Percentiles rank a stretch among this genome's conserved stretches.
These are phyloP conservation scores for Talaromyces liani DNA, from an alignment of 495 filamentous ascomycete genomes.

Conservation along the genomic window DNA sequence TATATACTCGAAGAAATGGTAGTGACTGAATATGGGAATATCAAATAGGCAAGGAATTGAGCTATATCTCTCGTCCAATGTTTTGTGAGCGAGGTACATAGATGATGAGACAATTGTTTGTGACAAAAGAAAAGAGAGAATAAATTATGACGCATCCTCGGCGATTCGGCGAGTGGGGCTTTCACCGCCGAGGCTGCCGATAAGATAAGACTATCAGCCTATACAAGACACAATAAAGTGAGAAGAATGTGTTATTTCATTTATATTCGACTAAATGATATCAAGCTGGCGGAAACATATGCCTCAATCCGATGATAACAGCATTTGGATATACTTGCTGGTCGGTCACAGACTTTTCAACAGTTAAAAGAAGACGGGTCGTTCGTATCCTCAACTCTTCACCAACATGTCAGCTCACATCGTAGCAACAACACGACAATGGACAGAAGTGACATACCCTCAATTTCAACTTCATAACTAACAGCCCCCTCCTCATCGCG, in stretches of 20 bases:
- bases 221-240: no score
- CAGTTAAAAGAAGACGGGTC: slow-evolving; percentile 46
- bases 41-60: no score
- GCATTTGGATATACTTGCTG: slow-evolving; percentile 50
- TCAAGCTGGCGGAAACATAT: slow-evolving; percentile 1
- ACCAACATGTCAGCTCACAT: background rate
- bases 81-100: background rate
- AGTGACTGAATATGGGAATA: no score
- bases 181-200: background rate
- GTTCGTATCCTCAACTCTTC: slow-evolving; percentile 56
- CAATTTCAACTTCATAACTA: slow-evolving; percentile 52
- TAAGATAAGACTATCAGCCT: background rate
- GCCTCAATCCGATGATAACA: slow-evolving; percentile 19
- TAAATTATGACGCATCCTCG: slow-evolving; percentile 6
- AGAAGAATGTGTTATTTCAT: no score
- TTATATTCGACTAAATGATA: background rate
- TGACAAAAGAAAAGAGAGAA: background rate
- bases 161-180: background rate
- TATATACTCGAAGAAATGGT: background rate
- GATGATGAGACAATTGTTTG: no score
- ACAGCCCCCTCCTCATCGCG: slow-evolving; percentile 50
- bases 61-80: background rate
- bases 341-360: slow-evolving; percentile 50
- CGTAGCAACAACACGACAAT: no score
- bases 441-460: no score